Conservation (phyloP, 2,329 filamentous ascomycete species). For the Juglanconis oblonga region DNA sequence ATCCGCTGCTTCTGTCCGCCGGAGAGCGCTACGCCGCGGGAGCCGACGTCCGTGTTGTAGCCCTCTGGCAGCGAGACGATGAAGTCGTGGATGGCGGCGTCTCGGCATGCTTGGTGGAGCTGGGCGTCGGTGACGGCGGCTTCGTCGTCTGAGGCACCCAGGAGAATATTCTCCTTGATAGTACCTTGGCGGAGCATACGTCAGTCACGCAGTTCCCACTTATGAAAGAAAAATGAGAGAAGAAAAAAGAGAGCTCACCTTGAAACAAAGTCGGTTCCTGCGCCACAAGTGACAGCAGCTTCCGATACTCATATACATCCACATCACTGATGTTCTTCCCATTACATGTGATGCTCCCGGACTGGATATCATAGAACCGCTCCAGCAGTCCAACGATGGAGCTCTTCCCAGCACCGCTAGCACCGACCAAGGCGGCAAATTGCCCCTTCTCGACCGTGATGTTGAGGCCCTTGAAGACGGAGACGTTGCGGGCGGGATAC, state of each 20-base stretch:
- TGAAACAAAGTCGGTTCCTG: slow-evolving; percentile 74
- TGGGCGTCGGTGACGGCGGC: slow-evolving; percentile 48
- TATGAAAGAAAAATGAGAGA: too few species aligned
- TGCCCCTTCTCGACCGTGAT: slow-evolving; percentile 66
- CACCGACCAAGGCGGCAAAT: slow-evolving; percentile 68
- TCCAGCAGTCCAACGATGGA: slow-evolving; percentile 66
- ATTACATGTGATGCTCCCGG: slow-evolving; percentile 64
- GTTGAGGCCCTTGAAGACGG: slow-evolving; percentile 59
- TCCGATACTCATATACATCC: slow-evolving; percentile 61
- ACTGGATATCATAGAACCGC: slow-evolving; percentile 67
- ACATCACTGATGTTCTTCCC: slow-evolving; percentile 56
- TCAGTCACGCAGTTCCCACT: neutral
- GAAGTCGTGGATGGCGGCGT: slow-evolving; percentile 70
- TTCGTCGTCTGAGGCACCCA: slow-evolving; percentile 56
- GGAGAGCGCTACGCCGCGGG: slow-evolving; percentile 59
- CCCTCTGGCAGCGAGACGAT: slow-evolving; percentile 64
- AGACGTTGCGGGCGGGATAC: slow-evolving; percentile 56
- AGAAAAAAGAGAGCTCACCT: slow-evolving; percentile 35
- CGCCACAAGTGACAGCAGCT: slow-evolving; percentile 65
- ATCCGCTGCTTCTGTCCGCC: slow-evolving; percentile 57
- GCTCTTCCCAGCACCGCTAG: slow-evolving; percentile 70
- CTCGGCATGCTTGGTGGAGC: slow-evolving; percentile 51
- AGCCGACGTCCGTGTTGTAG: slow-evolving; percentile 63
- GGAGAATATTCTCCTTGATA: slow-evolving; percentile 66
- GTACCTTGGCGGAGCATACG: slow-evolving; percentile 36